A percentile compares a stretch with the other conserved stretches of the same genome.
Conservation (phyloP, 2,329 filamentous ascomycete species). For the Fusarium liriodendri region DNA sequence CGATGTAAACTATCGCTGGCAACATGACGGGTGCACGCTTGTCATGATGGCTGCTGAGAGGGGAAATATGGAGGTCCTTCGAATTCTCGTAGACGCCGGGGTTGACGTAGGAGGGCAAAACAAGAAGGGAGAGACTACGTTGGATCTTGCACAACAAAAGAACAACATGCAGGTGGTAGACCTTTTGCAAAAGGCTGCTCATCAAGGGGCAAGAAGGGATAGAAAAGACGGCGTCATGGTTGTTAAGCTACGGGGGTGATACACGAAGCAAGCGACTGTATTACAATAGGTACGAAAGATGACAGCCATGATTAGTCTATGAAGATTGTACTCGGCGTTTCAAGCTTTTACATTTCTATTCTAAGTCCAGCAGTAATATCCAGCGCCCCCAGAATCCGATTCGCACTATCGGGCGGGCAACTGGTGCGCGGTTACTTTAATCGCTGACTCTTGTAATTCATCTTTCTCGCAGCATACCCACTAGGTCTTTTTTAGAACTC, state of each 20-base stretch:
- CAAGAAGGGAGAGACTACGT: background rate
- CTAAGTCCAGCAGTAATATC: too few species aligned
- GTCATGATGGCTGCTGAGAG: background rate
- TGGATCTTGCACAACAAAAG: background rate
- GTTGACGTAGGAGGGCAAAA: background rate
- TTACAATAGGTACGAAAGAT: background rate
- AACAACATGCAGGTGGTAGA: background rate
- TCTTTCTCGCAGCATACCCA: too few species aligned
- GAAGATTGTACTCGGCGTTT: too few species aligned
- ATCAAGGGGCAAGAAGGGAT: background rate
- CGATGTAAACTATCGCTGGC: background rate
- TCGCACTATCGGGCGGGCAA: too few species aligned
- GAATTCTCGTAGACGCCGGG: background rate
- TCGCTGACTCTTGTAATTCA: too few species aligned
- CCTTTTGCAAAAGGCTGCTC: background rate
- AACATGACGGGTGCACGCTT: background rate
- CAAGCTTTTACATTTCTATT: too few species aligned
- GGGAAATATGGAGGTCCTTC: background rate
- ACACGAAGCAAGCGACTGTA: background rate
- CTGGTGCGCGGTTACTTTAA: too few species aligned
- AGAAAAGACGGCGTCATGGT: too few species aligned
- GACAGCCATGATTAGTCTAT: too few species aligned
- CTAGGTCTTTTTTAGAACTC: too few species aligned
- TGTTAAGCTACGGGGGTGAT: background rate
- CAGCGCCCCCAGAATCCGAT: too few species aligned